phyloP scores from a whole-genome alignment of 176 grass and related monocot genomes.

The Elaeis guineensis region DNA sequence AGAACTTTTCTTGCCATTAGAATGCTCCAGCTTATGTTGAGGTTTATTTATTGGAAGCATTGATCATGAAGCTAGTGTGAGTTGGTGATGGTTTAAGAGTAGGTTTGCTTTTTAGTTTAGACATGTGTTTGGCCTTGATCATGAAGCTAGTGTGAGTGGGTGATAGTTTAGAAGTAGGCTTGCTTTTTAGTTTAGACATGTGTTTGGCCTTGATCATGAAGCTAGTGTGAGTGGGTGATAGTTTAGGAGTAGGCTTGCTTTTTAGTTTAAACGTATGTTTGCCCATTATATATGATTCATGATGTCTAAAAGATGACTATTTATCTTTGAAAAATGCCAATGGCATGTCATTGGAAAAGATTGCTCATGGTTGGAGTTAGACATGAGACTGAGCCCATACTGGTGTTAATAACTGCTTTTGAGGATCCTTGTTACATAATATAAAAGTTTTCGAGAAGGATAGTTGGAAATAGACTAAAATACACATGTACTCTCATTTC shows the following conservation, averaged over 20 bases:
- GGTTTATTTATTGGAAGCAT: not conserved
- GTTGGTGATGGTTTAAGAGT: conserved; percentile 47
- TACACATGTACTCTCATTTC: too few relatives aligned
- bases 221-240: conserved; percentile 35
- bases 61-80: conserved; percentile 44
- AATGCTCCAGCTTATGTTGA: not conserved
- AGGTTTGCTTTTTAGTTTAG: conserved; percentile 47
- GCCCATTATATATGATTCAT: too few relatives aligned
- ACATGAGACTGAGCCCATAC: too few relatives aligned
- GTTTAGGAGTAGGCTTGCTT: conserved; percentile 54
- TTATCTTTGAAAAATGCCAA: too few relatives aligned
- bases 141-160: conserved; percentile 40
- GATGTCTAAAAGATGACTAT: too few relatives aligned
- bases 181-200: conserved; percentile 30
- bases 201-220: conserved; percentile 22
- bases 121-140: conserved; percentile 3
- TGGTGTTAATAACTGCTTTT: too few relatives aligned
- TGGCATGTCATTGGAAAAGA: too few relatives aligned
- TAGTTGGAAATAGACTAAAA: too few relatives aligned
- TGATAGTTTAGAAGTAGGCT: conserved; percentile 62
- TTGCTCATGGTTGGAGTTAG: too few relatives aligned
- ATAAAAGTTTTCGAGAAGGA: too few relatives aligned
- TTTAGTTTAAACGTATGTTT: conserved; percentile 28
- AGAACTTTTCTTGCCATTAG: conserved; percentile 26
- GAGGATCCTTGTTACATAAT: too few relatives aligned